Conservation (phyloP, 805 yeast genomes). For the Sporopachydermia lactativora region DNA sequence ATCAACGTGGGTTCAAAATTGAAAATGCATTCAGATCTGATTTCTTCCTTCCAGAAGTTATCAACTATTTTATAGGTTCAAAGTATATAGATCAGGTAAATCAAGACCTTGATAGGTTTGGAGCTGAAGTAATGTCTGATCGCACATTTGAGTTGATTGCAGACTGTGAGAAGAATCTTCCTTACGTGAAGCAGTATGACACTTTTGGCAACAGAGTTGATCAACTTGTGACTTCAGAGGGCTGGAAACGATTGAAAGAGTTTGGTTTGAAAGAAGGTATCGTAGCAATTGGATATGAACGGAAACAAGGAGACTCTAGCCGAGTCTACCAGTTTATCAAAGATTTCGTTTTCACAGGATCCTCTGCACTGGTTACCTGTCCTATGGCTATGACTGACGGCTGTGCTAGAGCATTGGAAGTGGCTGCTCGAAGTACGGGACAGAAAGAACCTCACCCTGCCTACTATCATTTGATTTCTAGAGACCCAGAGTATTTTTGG, state of each 20-base stretch:
- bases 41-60: conserved; percentile 11
- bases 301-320: conserved; percentile 12
- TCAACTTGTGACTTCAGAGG: conserved; percentile 16
- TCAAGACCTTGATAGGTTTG: conserved; percentile 12
- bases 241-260: conserved; percentile 16
- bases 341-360: conserved; percentile 14
- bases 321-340: conserved; percentile 15
- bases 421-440: conserved; percentile 4
- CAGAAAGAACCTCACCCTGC: conserved; percentile 6
- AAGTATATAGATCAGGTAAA: conserved; percentile 2
- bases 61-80: conserved; percentile 9
- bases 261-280: conserved; percentile 12
- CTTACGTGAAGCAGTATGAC: conserved; percentile 15
- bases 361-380: conserved; percentile 18
- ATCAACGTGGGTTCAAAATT: conserved; percentile 14
- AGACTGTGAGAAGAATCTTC: conserved; percentile 17
- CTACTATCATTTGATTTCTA: conserved; percentile 12
- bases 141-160: conserved; percentile 14
- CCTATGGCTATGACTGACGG: conserved; percentile 22
- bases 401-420: conserved; percentile 17
- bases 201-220: conserved; percentile 16
- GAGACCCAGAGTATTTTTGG: conserved; percentile 17
- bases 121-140: conserved; percentile 12
- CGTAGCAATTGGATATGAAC: conserved; percentile 16
- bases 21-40: conserved; percentile 15